Base-by-base conservation (phyloP, 331 rosid genomes). In the Erythrophleum ivorense region DNA sequence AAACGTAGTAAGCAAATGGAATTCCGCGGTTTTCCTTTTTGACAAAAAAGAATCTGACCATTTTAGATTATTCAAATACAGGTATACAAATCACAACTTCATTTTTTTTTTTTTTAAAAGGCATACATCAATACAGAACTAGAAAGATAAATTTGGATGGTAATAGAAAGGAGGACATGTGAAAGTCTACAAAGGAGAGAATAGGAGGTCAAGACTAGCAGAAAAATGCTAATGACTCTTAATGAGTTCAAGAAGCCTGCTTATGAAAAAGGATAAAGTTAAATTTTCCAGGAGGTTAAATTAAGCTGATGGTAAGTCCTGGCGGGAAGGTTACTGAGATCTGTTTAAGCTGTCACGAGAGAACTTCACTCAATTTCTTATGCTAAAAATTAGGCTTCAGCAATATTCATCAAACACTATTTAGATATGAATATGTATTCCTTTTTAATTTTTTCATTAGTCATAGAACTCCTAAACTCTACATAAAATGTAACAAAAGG, bases 291-390 rank as follows among this genome's bases (percentile, higher is more conserved):
- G 58, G n/a, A 54, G 40, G 16, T 55, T 76, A 55, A 19, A 76
- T 82, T 21, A 66, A 67, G 24, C 48, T 53, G 60, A 19, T 33
- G 14, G 40, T 29, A n/a, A 43, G 19, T 14, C 15, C 45, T 38
- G 45, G 50, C 43, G 21, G 49, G 33, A 71, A 43, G 60, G 48
- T 55, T 24, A 68, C 41, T 15, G 10, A 60, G 49, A 53, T 18
- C 50, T 64, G 21, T 65, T 65, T n/a, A 74, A 53, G 53, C 33
- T 41, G 45, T 75, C 76, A 55, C 43, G 7, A 7, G 85, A 75
- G 45, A 62, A 73, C 65, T 64, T 21, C 18, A 77, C 16, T 38
- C 60, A 58, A 49, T 60, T 10, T 57, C 48, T n/a, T 80, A 71
- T 1, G 29, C 55, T 53, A 9, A 33, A 62, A 3, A 52, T 4